These are phyloP conservation scores for Paracorniculantispora psalliotae DNA, from an alignment of 2,329 filamentous ascomycete genomes.

Conservation along the genomic window DNA sequence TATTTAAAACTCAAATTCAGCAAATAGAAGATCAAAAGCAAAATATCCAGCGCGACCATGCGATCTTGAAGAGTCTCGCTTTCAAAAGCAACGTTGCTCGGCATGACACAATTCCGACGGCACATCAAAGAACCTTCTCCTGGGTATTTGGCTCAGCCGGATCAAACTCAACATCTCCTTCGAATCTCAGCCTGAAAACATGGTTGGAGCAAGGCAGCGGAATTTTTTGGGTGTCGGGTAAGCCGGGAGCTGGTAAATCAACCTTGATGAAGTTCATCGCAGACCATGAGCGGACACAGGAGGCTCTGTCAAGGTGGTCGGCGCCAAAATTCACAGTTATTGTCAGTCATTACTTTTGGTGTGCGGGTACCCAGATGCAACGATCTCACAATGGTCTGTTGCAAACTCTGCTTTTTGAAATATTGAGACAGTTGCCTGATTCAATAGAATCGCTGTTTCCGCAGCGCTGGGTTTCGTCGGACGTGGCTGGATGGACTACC, in stretches of 20 bases:
- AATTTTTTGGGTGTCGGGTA: constrained; percentile 37
- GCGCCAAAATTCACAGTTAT: constrained; percentile 22
- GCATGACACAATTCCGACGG: constrained; percentile 10
- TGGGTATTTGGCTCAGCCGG: constrained; percentile 5
- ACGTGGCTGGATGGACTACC: background rate
- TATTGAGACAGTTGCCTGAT: constrained; percentile 7
- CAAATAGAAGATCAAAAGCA: background rate
- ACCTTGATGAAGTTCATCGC: constrained; percentile 41
- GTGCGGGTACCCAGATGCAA: constrained; percentile 32
- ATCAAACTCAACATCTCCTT: background rate
- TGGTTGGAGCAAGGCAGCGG: constrained; percentile 22
- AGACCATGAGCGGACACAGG: constrained; percentile 22
- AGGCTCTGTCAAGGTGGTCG: constrained; percentile 31
- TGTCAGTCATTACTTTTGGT: constrained; percentile 38
- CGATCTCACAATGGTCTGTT: constrained; percentile 37
- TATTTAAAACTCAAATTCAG: background rate
- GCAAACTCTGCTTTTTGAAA: constrained; percentile 17
- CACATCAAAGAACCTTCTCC: constrained; percentile 10
- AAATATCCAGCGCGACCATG: background rate
- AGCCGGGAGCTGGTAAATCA: constrained; percentile 42
- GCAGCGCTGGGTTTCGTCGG: background rate
- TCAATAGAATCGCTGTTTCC: background rate
- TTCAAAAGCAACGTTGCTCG: constrained; percentile 3
- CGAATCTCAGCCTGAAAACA: background rate
- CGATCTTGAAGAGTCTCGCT: background rate